phyloP scores from a whole-genome alignment of 1,139 yeast species.

The Yarrowia galli region DNA sequence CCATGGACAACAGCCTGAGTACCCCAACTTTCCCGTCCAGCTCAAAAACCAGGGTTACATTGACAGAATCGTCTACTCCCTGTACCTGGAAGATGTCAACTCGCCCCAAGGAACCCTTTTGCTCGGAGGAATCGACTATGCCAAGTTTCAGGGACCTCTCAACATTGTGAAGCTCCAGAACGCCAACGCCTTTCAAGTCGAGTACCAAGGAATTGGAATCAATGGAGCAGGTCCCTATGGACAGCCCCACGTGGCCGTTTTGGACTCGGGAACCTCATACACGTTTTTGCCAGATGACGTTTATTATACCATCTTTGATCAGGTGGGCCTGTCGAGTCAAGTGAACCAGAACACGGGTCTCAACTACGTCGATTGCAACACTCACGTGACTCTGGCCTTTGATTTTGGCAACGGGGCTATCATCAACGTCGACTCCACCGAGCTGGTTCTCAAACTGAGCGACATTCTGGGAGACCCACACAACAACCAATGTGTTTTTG shows the following conservation, averaged over 20 bases:
- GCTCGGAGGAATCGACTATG: constrained; percentile 67
- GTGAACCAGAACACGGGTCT: constrained; percentile 3
- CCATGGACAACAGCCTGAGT: constrained; percentile 42
- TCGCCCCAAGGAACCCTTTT: constrained; percentile 58
- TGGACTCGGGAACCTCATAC: constrained; percentile 75
- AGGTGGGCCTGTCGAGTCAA: constrained; percentile 41
- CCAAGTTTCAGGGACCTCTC: constrained; percentile 60
- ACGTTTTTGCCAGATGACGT: constrained; percentile 58
- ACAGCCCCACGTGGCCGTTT: constrained; percentile 47
- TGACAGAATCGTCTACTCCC: constrained; percentile 59
- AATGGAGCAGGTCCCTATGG: constrained; percentile 16
- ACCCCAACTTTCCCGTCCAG: constrained; percentile 43
- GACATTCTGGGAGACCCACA: constrained; percentile 44
- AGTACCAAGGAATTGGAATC: constrained; percentile 4
- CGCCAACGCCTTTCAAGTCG: constrained; percentile 6
- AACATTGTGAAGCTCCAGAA: constrained; percentile 45
- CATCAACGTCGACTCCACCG: constrained; percentile 44
- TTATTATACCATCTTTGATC: constrained; percentile 44
- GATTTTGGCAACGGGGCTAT: constrained; percentile 46
- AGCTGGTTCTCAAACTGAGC: constrained; percentile 43
- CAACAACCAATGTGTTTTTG: constrained; percentile 47
- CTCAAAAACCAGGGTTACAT: constrained; percentile 47
- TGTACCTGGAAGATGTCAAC: constrained; percentile 57
- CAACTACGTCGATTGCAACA: constrained; percentile 42
- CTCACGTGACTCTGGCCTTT: constrained; percentile 44